These are phyloP conservation scores for Crithidia acanthocephali DNA, from an alignment of 208 protist species.

Conservation along the genomic window DNA sequence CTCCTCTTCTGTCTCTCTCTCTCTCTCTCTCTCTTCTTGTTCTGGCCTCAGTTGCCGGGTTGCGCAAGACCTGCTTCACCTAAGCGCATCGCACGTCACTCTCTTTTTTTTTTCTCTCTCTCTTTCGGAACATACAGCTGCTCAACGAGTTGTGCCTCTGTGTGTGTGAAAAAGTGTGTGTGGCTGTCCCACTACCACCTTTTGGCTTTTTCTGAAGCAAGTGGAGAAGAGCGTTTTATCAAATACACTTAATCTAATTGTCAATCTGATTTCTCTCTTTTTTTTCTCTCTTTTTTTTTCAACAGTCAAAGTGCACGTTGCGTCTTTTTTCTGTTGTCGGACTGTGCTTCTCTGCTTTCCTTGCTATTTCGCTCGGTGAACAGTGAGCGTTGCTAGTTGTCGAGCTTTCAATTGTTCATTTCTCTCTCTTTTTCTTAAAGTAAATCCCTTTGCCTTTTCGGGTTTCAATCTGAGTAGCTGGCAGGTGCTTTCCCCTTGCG, in stretches of 20 bases:
- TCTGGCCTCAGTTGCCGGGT: no score
- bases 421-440: neutral
- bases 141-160: neutral
- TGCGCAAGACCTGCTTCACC: no score
- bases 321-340: neutral
- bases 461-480: neutral
- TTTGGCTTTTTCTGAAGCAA: no score
- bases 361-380: neutral
- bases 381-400: neutral
- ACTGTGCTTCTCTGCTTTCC: neutral
- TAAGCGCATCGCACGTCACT: no score
- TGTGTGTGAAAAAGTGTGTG: no score
- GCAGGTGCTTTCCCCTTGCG: no score
- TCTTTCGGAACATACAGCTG: neutral
- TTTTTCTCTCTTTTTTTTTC: constrained; percentile 12
- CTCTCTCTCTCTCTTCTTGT: neutral
- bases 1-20: neutral
- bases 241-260: no score
- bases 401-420: neutral
- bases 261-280: constrained; percentile 8
- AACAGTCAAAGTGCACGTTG: no score
- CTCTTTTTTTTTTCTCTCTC: no score
- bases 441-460: neutral
- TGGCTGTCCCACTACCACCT: no score
- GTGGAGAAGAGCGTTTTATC: no score